Base-by-base conservation (phyloP, 2,329 filamentous ascomycete species). In the Sclerotinia minor region DNA sequence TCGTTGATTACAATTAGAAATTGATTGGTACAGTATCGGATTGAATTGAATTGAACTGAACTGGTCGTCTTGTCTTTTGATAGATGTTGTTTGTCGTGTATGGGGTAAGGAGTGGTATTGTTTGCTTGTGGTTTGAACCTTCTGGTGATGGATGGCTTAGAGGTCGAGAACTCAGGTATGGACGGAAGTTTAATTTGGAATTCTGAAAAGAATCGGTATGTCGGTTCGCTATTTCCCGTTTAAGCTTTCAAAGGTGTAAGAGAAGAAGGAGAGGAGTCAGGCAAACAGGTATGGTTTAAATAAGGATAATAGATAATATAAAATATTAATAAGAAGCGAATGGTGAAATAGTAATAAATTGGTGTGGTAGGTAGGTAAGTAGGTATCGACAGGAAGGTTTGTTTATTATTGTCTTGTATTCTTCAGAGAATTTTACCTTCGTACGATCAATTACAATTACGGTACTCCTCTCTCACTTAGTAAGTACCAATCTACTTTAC, bases 151-250 rank as follows among this genome's bases (percentile, higher is more conserved):
- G 58, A 60, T 60, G 44, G 44, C 9, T 32, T 35, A 49, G 8
- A 60, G 58, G 58, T 60, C 58, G 58, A 60, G 58, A 60, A 49
- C 58, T 35, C 15, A 38, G 29, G 53, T 29, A 54, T 54, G 17
- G 44, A 49, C 26, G 44, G 26, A 60, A 60, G 58, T 60, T 60
- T 60, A 60, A 60, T 49, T 60, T 60, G 58, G 44, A 49, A n/a
- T 60, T 47, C 58, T 60, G 45, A n/a, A 47, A 45, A 32, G 53
- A 35, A 49, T 49, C 58, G 58, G 58, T 60, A 49, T 17, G n/a
- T 60, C 58, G 58, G 58, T 60, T 60, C 44, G 44, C 58, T 35
- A 49, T 60, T 60, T 60, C 58, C 57, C 58, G 58, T 60, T 60
- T 60, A 11, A 60, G 41, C 57, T 21, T 60, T 47, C 24, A n/a